These are phyloP conservation scores for Picea abies DNA, from an alignment of 83 land plant genomes.

Conservation along the genomic window DNA sequence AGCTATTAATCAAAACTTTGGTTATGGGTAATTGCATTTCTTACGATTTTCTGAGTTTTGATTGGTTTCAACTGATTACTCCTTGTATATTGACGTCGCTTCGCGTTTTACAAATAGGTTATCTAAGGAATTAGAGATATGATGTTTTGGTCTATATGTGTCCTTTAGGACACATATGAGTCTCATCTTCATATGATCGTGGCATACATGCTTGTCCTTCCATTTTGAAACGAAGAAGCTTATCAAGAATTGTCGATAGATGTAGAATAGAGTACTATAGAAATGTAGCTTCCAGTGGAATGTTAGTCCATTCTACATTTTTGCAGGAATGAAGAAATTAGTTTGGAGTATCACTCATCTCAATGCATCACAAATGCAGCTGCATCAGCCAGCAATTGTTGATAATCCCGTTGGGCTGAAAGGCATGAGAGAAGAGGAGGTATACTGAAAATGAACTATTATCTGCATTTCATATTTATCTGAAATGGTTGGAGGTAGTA, in stretches of 20 bases:
- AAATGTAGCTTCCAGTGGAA: neutral
- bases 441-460: slow-evolving; percentile 7
- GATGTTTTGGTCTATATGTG: too few species aligned
- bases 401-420: slow-evolving; percentile 52
- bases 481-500: neutral
- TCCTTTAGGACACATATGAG: too few species aligned
- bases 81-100: neutral
- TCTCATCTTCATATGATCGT: neutral
- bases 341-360: slow-evolving; percentile 97
- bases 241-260: too few species aligned
- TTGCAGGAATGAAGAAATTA: slow-evolving; percentile 88
- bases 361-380: slow-evolving; percentile 57
- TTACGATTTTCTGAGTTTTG: neutral
- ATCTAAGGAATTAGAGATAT: neutral
- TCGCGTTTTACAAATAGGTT: neutral
- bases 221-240: neutral
- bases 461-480: neutral
- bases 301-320: neutral
- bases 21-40: slow-evolving; percentile 85
- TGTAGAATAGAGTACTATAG: neutral
- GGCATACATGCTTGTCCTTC: neutral
- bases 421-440: slow-evolving; percentile 99
- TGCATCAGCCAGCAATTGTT: slow-evolving; percentile 37
- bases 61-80: neutral
- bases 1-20: slow-evolving; percentile 87